Conservation (phyloP, 805 yeast species). For the Candida caryicola region DNA sequence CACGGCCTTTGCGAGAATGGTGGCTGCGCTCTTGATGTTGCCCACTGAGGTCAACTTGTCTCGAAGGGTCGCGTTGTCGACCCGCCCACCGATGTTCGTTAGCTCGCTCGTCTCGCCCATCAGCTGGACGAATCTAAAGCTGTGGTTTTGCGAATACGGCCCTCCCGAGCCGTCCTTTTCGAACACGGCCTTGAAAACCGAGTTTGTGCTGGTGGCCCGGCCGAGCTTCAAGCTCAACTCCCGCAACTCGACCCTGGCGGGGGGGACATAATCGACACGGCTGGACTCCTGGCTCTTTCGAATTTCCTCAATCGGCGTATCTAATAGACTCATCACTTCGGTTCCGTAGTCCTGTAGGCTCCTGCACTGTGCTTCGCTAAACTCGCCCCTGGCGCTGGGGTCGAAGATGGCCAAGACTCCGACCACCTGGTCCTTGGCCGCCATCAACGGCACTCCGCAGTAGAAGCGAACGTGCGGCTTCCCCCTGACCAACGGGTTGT, state of each 20-base stretch:
- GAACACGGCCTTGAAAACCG: conserved; percentile 41
- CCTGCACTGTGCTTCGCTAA: conserved; percentile 33
- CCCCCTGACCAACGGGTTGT: conserved; percentile 63
- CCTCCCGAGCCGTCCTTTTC: conserved; percentile 67
- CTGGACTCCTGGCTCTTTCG: conserved; percentile 5
- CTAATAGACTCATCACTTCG: conserved; percentile 43
- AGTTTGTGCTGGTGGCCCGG: conserved; percentile 52
- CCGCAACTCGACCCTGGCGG: conserved; percentile 21
- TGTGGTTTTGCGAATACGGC: conserved; percentile 51
- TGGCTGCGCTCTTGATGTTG: conserved; percentile 46
- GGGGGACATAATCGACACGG: neutral
- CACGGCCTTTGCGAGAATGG: conserved; percentile 35
- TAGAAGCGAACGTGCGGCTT: conserved; percentile 60
- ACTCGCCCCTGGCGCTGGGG: conserved; percentile 34
- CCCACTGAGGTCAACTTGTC: conserved; percentile 32
- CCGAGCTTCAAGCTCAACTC: conserved; percentile 43
- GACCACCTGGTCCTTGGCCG: conserved; percentile 40
- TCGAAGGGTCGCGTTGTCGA: conserved; percentile 32
- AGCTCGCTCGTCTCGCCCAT: conserved; percentile 4
- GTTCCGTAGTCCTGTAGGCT: conserved; percentile 36
- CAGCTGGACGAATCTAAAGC: conserved; percentile 39
- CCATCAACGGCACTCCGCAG: conserved; percentile 58
- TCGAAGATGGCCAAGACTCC: conserved; percentile 65
- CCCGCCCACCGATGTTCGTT: conserved; percentile 5
- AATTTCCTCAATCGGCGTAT: conserved; percentile 25